Base-by-base conservation (phyloP, 768 basidiomycete genomes). In the Podaxis sp. region DNA sequence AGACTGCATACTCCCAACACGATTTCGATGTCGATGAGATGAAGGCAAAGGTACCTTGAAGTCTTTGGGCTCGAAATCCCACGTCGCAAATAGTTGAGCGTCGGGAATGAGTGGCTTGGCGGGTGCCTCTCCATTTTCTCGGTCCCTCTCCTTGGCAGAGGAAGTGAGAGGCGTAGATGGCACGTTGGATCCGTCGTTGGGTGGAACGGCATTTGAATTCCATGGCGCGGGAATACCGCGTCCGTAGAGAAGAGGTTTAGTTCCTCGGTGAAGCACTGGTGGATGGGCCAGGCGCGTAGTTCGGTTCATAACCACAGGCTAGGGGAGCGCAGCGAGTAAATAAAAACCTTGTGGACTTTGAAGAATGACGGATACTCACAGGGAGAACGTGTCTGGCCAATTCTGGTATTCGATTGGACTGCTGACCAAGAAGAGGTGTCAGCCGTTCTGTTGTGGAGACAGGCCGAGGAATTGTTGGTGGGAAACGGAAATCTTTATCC, bases 261-360 rank as follows among this genome's bases (percentile, higher is more conserved):
- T 64, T 4, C 80, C 84, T 15, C 88, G 83, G 52, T 81, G 76
- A 39, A 92, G 79, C 1, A 86, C 80, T 0, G 87, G 82, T 2
- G 91, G 91, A 67, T 91, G 89, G 0, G 78, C 73, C 15, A 93
- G 78, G 3, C 87, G 84, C 8, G 82, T 86, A 11, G 87, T 85
- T 19, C 91, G 84, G 9, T 80, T 73, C 52, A 84, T 71, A 40
- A 90, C 82, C 12, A 85, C 68, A 17, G 83, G 79, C 84, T 89
- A 69, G 64, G 46, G 9, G 33, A 22, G 55, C 48, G 33, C 30
- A 65, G 60, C 22, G 48, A 42, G 57, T 48, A 38, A 36, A 54
- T 53, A 49, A 66, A 58, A 12, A 56, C 59, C 57, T 12, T 26
- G 58, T 38, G 33, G 15, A 46, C 59, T 19, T 28, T 22, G 56